Evolutionary conservation across 306 rosid species (phyloP), one percentile per base, ranked within the genome.

Genomic region (Pyrus bretschneideri): DNA sequence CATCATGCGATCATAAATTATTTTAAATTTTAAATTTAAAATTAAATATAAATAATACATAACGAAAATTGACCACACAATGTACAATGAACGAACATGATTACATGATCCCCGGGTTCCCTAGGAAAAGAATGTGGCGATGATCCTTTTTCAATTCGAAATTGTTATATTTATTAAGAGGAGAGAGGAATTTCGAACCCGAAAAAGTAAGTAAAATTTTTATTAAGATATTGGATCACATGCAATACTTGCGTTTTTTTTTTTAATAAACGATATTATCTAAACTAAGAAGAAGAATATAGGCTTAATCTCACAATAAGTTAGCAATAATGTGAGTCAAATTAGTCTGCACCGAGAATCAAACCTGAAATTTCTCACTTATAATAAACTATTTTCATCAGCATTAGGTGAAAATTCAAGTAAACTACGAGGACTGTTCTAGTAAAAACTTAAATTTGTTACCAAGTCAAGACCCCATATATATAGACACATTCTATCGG

Each of bases 131-230:
- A 2, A 33, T 33, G 1, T 0, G 6, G 1, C 1, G 35, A 31
- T 0, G 6, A 33, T 33, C 8, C 2, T 33, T 33, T 33, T 33
- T 1, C 38, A 33, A 45, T 13, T 4, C 0, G 0, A 46, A 46
- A 4, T 14, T 46, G 17, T 46, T 46, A 14, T 11, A 4, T 0
- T 46, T 14, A 46, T 0, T 46, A 13, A 14, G 18, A 0, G 0
- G 1, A 4, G 1, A 1, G 0, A 46, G 0, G 0, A 46, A 46
- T 46, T 4, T 46, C 0, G 0, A 46, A 46, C 0, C 0, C 0
- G 6, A 46, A 46, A 46, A 0, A 46, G 19, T 46, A 1, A 5
- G 19, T 46, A 46, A 46, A 14, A 0, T 14, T 46, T 46, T 46
- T 14, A 4, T 5, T 46, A 4, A 14, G 2, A 46, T 46, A 46